These are phyloP conservation scores for Euphorbia celastroides DNA, from an alignment of 441 rosid species.

Conservation along the genomic window DNA sequence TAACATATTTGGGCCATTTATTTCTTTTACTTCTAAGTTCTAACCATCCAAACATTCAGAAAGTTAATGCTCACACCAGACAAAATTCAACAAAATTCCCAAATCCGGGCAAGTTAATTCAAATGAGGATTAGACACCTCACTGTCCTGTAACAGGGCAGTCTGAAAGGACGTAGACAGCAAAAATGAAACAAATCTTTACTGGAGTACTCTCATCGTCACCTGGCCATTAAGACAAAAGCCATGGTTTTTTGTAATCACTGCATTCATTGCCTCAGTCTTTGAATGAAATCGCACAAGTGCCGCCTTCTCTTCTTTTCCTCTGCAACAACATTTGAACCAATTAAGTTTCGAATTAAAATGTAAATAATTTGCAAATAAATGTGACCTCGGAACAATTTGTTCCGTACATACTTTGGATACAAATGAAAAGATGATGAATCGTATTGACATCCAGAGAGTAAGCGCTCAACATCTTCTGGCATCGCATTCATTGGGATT, in stretches of 20 bases:
- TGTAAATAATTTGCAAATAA: constrained; percentile 3
- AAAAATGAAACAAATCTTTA: constrained; percentile 22
- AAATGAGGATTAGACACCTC: no score
- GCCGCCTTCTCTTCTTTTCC: constrained; percentile 36
- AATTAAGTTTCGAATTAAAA: not conserved
- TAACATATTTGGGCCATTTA: not conserved
- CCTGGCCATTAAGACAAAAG: constrained; percentile 57
- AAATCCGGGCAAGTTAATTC: no score
- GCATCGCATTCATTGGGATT: constrained; percentile 39
- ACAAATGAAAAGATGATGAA: constrained; percentile 38
- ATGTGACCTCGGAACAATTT: not conserved
- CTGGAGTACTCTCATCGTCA: constrained; percentile 67
- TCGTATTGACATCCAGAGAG: constrained; percentile 61
- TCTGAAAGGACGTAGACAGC: not conserved
- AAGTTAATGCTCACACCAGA: not conserved
- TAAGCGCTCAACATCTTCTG: constrained; percentile 72
- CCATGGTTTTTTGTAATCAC: constrained; percentile 53
- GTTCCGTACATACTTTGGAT: constrained; percentile 34
- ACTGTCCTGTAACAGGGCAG: no score
- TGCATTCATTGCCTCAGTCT: constrained; percentile 63
- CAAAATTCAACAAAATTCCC: not conserved
- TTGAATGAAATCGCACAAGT: constrained; percentile 47
- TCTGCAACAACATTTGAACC: constrained; percentile 30
- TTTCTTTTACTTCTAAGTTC: not conserved
- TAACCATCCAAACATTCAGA: not conserved